Evolutionary conservation across 495 filamentous ascomycete species (phyloP), one percentile per base, ranked within the genome.

Genomic region (Penicillium malachiteum): DNA sequence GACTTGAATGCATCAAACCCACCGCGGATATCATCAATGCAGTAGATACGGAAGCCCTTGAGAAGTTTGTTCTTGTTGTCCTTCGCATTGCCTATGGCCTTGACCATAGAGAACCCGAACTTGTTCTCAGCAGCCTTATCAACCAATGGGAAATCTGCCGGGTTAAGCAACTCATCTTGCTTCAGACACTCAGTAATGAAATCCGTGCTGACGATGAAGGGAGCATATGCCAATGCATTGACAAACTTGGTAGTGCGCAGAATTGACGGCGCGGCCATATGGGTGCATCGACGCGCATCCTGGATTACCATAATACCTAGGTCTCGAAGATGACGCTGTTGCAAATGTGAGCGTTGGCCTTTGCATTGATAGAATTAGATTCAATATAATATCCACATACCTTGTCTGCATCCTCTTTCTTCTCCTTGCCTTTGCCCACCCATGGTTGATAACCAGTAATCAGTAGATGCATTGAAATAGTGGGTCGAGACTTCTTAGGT

Each of bases 241-340:
- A 97, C 86, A 65, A 99, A 99, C 62, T 99, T 99, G 53, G 87
- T 83, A 0, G 94, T 99, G 35, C 93, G 85, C 13, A 96, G 81
- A 56, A 97, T 83, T 7, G 81, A 76, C 1, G 94, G 94, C 2
- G 94, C 93, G 12, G 91, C 91, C 12, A 99, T 82, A 69, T 97
- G 88, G 52, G 90, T 87, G 71, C 87, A 94, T 40, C 79, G 78
- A n/a, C 77, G 76, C 9, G 83, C 82, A 57, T 96, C 87, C 61
- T 85, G 78, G 21, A 89, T 85, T 1, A 96, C 81, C 62, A 85
- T 76, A 50, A 99, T 88, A 30, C 95, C 95, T 16, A 97, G 74
- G 3, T 87, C 82, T 60, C 92, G 87, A 49, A 98, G 79, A 71
- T 88, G 87, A 71, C 81, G 87, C 90, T 96, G 61, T 63, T 16